phyloP scores from a whole-genome alignment of 2,329 filamentous ascomycete genomes.

The Teratosphaeria nubilosa region DNA sequence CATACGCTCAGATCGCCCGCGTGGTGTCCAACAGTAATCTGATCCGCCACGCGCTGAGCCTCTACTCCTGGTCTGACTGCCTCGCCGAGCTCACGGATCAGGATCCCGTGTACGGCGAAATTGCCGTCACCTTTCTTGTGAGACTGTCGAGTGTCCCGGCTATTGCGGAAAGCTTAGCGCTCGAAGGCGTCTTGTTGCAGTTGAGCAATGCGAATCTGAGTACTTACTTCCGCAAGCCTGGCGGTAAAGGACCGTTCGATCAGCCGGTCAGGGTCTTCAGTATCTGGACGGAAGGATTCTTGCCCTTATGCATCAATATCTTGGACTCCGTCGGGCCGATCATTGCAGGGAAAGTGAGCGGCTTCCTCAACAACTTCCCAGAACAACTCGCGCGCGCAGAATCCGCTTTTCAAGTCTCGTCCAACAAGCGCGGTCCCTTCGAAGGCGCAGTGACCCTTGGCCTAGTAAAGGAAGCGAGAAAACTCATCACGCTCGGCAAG shows the following conservation, averaged over 20 bases:
- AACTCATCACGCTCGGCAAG: conserved; percentile 62
- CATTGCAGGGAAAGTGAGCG: conserved; percentile 72
- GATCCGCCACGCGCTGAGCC: conserved; percentile 68
- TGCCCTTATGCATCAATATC: conserved; percentile 82
- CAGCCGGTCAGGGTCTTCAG: conserved; percentile 66
- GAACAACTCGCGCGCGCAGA: conserved; percentile 64
- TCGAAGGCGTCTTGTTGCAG: conserved; percentile 72
- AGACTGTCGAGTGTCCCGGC: conserved; percentile 72
- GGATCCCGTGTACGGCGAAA: conserved; percentile 86
- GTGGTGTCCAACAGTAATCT: conserved; percentile 53
- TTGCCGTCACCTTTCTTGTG: conserved; percentile 80
- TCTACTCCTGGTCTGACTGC: conserved; percentile 90
- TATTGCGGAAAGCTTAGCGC: conserved; percentile 81
- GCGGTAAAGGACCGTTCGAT: conserved; percentile 69
- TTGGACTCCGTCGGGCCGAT: conserved; percentile 70
- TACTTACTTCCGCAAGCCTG: conserved; percentile 58
- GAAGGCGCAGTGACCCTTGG: conserved; percentile 59
- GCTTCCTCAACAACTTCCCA: conserved; percentile 83
- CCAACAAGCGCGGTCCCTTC: conserved; percentile 28
- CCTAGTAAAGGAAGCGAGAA: conserved; percentile 67
- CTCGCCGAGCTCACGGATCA: conserved; percentile 63
- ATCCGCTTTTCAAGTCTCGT: conserved; percentile 53
- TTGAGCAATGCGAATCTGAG: conserved; percentile 71
- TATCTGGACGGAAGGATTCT: conserved; percentile 80
- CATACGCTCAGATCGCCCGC: conserved; percentile 34